These are phyloP conservation scores for Vanderwaltozyma yarrowii DNA, from an alignment of 805 yeast species.

Conservation along the genomic window DNA sequence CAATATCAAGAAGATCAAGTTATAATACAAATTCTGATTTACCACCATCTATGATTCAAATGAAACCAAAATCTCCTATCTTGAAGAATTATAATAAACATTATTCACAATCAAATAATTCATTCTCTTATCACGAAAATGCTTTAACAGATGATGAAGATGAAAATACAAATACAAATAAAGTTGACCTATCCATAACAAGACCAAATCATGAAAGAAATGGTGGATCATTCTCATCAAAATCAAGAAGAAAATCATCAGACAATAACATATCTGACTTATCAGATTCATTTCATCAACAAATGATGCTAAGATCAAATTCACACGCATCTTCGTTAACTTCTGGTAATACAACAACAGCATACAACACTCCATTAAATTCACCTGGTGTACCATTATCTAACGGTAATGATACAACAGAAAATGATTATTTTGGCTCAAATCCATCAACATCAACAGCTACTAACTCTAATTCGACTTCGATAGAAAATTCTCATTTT, in stretches of 20 bases:
- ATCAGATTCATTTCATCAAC: constrained; percentile 1
- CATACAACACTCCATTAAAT: constrained; percentile 27
- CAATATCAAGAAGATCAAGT: constrained; percentile 24
- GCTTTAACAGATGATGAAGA: constrained; percentile 25
- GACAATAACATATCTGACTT: not conserved
- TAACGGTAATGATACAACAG: not conserved
- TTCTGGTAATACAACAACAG: constrained; percentile 21
- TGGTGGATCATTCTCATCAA: constrained; percentile 13
- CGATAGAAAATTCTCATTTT: no score
- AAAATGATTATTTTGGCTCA: constrained; percentile 16
- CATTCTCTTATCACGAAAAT: constrained; percentile 19
- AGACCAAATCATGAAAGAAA: constrained; percentile 11
- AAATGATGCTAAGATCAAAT: constrained; percentile 15
- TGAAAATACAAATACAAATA: not conserved
- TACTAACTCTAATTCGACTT: not conserved
- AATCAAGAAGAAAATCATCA: constrained; percentile 6
- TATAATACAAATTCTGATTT: constrained; percentile 29
- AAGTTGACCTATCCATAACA: constrained; percentile 7
- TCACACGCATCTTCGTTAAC: constrained; percentile 22
- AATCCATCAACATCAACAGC: not conserved
- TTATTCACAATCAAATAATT: constrained; percentile 4
- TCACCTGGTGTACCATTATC: constrained; percentile 19
- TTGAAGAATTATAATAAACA: constrained; percentile 33
- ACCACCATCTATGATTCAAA: constrained; percentile 61
- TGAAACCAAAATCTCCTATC: constrained; percentile 68